phyloP scores from a whole-genome alignment of 2,329 filamentous ascomycete species.

The Fusarium sulawesiense region DNA sequence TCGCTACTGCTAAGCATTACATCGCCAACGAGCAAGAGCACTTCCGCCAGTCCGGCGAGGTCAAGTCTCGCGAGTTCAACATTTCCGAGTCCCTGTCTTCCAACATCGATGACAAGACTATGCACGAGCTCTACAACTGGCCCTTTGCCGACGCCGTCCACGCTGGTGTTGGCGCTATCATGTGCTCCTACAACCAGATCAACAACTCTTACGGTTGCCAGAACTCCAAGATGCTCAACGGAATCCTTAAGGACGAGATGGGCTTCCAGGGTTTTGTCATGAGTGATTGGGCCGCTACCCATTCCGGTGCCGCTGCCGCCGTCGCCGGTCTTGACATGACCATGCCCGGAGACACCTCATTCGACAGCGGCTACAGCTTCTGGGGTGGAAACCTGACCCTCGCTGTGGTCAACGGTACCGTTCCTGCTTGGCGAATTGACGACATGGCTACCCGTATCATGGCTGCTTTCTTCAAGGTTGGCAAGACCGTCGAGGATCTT shows the following conservation, averaged over 20 bases:
- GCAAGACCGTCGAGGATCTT: conserved; percentile 60
- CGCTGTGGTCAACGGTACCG: conserved; percentile 87
- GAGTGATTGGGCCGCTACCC: conserved; percentile 84
- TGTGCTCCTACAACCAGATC: conserved; percentile 80
- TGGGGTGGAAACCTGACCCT: conserved; percentile 92
- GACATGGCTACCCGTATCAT: conserved; percentile 92
- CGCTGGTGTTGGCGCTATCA: conserved; percentile 72
- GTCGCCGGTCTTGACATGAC: conserved; percentile 84
- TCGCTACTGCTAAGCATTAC: conserved; percentile 85
- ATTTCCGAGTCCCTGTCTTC: conserved; percentile 70
- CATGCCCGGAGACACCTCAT: conserved; percentile 87
- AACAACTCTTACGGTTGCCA: conserved; percentile 86
- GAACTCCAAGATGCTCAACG: conserved; percentile 81
- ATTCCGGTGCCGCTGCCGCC: conserved; percentile 73
- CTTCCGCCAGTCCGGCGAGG: conserved; percentile 73
- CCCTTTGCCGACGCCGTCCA: conserved; percentile 79
- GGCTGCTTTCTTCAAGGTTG: conserved; percentile 76
- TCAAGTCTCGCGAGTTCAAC: conserved; percentile 65
- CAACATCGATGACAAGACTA: conserved; percentile 77
- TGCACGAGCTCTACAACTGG: conserved; percentile 83
- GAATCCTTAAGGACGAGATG: conserved; percentile 80
- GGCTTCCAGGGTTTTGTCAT: conserved; percentile 85
- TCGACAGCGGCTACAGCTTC: conserved; percentile 77
- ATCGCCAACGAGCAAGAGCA: conserved; percentile 83
- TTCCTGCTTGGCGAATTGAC: conserved; percentile 87